These are phyloP conservation scores for Ceratocystis cubensis DNA, from an alignment of 2,329 filamentous ascomycete genomes.

Conservation along the genomic window DNA sequence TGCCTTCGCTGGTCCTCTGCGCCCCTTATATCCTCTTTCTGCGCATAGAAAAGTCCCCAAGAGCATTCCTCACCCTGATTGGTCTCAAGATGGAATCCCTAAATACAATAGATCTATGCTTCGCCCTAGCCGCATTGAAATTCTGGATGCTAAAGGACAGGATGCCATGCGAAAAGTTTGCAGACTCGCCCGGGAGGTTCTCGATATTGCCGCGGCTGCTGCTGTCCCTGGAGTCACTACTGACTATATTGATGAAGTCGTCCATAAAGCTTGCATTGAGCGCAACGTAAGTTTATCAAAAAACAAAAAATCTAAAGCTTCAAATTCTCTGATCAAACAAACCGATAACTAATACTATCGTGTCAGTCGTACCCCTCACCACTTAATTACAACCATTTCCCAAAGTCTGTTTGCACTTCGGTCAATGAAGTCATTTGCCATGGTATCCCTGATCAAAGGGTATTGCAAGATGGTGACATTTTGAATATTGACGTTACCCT, in stretches of 20 bases:
- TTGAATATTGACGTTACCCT: slow-evolving; percentile 93
- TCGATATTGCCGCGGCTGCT: slow-evolving; percentile 79
- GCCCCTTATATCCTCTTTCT: slow-evolving; percentile 80
- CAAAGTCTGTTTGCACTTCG: slow-evolving; percentile 95
- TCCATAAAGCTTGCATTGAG: slow-evolving; percentile 89
- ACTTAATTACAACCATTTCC: slow-evolving; percentile 90
- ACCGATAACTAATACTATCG: slow-evolving; percentile 13
- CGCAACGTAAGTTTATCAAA: slow-evolving; percentile 59
- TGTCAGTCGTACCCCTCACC: slow-evolving; percentile 85
- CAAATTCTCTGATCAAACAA: background rate
- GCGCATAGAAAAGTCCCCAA: slow-evolving; percentile 60
- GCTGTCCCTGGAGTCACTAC: slow-evolving; percentile 86
- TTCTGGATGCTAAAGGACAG: slow-evolving; percentile 66
- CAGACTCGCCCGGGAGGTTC: slow-evolving; percentile 71
- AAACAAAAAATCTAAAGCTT: background rate
- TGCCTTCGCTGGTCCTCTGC: slow-evolving; percentile 64
- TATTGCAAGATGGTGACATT: slow-evolving; percentile 84
- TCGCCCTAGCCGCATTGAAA: slow-evolving; percentile 67
- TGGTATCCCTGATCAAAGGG: slow-evolving; percentile 85
- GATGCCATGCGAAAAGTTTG: slow-evolving; percentile 91
- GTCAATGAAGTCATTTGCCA: slow-evolving; percentile 97
- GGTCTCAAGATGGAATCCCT: slow-evolving; percentile 70
- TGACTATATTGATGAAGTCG: slow-evolving; percentile 86
- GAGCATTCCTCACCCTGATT: slow-evolving; percentile 74
- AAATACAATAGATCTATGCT: slow-evolving; percentile 47